A percentile compares a stretch with the other conserved stretches of the same genome.
These are phyloP conservation scores for Elsinoe batatas DNA, from an alignment of 2,329 filamentous ascomycete genomes.

Conservation along the genomic window DNA sequence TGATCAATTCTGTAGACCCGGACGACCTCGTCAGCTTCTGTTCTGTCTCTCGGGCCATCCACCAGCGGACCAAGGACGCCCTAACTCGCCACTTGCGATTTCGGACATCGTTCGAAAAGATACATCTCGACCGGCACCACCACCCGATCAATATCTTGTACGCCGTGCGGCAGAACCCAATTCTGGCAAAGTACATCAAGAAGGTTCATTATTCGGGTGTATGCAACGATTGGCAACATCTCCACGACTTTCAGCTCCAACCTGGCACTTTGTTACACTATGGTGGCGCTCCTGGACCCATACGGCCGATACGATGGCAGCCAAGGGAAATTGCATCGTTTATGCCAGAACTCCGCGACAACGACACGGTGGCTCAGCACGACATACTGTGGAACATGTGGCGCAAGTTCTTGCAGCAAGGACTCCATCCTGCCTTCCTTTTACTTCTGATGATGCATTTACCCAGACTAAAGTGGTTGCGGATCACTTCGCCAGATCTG, in stretches of 20 bases:
- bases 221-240: background rate
- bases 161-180: background rate
- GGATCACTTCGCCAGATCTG: background rate
- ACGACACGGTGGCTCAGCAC: background rate
- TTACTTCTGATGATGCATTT: conserved; percentile 1
- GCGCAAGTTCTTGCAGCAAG: background rate
- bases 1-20: background rate
- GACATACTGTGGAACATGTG: background rate
- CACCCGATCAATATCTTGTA: background rate
- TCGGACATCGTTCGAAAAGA: background rate
- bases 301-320: background rate
- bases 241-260: background rate
- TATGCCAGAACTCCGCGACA: background rate
- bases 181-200: background rate
- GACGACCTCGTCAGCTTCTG: conserved; percentile 2
- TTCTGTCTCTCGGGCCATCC: background rate
- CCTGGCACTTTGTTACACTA: background rate
- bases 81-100: background rate
- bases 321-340: background rate
- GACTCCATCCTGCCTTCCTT: background rate
- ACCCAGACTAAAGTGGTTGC: conserved; percentile 1
- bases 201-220: background rate
- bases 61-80: background rate
- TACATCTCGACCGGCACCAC: background rate
- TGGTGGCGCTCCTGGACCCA: background rate